These are phyloP conservation scores for bread wheat (Triticum aestivum) DNA, from an alignment of 176 grass and related monocot genomes.

Conservation along the genomic window DNA sequence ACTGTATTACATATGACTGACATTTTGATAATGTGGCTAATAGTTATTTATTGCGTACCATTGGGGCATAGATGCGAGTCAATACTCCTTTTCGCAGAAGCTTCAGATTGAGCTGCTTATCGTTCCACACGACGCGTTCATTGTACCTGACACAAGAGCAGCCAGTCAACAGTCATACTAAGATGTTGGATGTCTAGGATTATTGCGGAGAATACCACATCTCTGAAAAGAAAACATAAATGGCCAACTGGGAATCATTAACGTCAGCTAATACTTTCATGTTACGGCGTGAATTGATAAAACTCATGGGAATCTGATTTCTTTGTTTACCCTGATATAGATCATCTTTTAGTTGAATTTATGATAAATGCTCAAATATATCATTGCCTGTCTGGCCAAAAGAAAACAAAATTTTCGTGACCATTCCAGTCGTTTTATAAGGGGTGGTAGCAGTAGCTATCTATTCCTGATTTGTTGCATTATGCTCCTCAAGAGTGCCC, in stretches of 20 bases:
- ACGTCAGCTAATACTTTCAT: neutral
- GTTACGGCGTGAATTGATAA: neutral
- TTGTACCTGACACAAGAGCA: constrained; percentile 19
- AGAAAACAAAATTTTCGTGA: neutral
- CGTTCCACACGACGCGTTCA: constrained; percentile 82
- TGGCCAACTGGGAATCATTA: neutral
- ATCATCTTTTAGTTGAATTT: neutral
- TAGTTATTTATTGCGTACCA: constrained; percentile 45
- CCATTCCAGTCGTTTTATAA: neutral
- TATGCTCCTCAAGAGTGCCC: neutral
- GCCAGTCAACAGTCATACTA: neutral
- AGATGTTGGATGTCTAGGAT: neutral
- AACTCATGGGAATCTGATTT: neutral
- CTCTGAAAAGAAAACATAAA: neutral
- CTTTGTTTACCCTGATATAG: neutral
- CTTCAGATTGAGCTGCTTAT: constrained; percentile 76
- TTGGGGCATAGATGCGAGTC: constrained; percentile 82
- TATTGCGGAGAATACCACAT: neutral
- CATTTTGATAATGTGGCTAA: neutral
- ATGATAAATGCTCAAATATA: neutral
- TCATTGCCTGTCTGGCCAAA: neutral
- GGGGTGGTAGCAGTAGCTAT: neutral
- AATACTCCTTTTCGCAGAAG: constrained; percentile 82
- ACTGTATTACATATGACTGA: neutral
- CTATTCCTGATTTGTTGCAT: neutral